Evolutionary conservation across 1,284 basidiomycete species (phyloP).

Genomic region (Xerocomus minutiporus): DNA sequence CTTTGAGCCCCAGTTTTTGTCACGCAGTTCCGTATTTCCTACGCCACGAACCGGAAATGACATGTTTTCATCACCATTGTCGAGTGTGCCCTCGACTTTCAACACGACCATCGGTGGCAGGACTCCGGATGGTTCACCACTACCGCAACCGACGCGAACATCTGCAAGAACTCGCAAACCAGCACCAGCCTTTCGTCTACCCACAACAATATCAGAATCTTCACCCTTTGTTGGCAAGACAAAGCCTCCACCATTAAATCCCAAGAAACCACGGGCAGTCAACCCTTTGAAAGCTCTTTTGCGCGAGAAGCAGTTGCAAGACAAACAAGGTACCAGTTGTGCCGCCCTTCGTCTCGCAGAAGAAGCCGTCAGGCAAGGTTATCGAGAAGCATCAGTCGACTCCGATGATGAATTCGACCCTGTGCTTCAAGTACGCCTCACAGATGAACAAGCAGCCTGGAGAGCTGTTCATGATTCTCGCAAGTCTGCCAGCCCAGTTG

Average conservation of each 20-base stretch:
- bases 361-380: slow-evolving; percentile 31
- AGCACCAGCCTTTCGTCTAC: slow-evolving; percentile 5
- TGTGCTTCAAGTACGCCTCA: slow-evolving; percentile 25
- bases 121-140: slow-evolving; percentile 1
- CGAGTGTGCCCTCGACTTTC: slow-evolving; percentile 18
- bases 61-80: slow-evolving; percentile 25
- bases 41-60: neutral
- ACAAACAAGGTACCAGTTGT: slow-evolving; percentile 41
- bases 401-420: slow-evolving; percentile 37
- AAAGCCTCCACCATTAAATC: slow-evolving; percentile 2
- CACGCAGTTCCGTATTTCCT: slow-evolving; percentile 8
- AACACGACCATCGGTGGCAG: neutral
- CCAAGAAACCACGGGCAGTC: slow-evolving; percentile 27
- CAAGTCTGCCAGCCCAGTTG: slow-evolving; percentile 23
- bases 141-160: slow-evolving; percentile 5
- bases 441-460: slow-evolving; percentile 39
- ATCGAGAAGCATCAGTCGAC: slow-evolving; percentile 32
- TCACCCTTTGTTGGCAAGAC: neutral
- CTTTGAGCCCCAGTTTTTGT: neutral
- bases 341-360: slow-evolving; percentile 46
- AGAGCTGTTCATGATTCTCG: slow-evolving; percentile 31
- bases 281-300: slow-evolving; percentile 54
- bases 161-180: slow-evolving; percentile 19
- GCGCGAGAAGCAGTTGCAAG: slow-evolving; percentile 46
- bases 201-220: slow-evolving; percentile 10